Evolutionary conservation across 805 yeast species (phyloP).

Genomic region (Yarrowia sp.): DNA sequence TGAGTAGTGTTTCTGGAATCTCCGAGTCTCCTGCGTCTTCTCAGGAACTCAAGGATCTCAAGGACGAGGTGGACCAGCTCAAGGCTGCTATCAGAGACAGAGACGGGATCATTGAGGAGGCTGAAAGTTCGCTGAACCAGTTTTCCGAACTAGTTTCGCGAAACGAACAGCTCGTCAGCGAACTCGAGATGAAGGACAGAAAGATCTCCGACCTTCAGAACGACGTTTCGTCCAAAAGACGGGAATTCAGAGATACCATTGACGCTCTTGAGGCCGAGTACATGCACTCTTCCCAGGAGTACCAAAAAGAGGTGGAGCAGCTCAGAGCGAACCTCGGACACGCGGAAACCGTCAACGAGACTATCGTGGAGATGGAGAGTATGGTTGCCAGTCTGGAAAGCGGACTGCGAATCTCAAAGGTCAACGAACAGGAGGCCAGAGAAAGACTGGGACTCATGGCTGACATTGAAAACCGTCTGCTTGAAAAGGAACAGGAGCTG

Average conservation of each 20-base stretch:
- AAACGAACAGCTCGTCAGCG: conserved; percentile 31
- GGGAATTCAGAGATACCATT: conserved; percentile 48
- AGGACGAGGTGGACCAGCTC: conserved; percentile 8
- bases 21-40: background rate
- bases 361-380: conserved; percentile 45
- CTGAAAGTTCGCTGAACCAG: conserved; percentile 23
- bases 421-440: conserved; percentile 46
- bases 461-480: conserved; percentile 50
- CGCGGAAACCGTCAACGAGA: conserved; percentile 43
- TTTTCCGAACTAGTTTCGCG: conserved; percentile 29
- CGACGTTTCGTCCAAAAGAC: conserved; percentile 47
- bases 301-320: conserved; percentile 43
- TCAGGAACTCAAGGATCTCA: conserved; percentile 1
- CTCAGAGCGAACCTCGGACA: conserved; percentile 42
- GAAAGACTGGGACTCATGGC: conserved; percentile 50
- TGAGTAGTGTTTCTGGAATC: background rate
- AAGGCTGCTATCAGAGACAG: conserved; percentile 15
- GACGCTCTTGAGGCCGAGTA: conserved; percentile 46
- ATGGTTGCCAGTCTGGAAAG: conserved; percentile 44
- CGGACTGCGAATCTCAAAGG: conserved; percentile 43
- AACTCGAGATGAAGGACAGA: conserved; percentile 45
- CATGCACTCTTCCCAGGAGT: conserved; percentile 43
- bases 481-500: conserved; percentile 48
- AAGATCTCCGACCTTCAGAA: conserved; percentile 45
- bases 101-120: conserved; percentile 36